phyloP scores from a whole-genome alignment of 192 early-diverging fungal species.

The Irineochytrium annulatum region DNA sequence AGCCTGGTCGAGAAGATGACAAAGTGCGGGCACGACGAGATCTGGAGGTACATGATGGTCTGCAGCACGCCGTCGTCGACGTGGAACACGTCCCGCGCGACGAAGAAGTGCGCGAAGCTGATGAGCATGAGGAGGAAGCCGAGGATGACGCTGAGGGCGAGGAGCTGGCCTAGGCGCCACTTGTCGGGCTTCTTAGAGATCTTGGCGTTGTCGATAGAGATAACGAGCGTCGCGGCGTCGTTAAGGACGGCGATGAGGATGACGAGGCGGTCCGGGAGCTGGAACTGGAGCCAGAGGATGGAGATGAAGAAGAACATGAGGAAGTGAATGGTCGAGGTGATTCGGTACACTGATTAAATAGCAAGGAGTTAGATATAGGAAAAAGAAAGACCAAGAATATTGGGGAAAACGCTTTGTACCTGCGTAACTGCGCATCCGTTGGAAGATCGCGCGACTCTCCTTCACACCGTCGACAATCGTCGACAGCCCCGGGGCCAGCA shows the following conservation, averaged over 20 bases:
- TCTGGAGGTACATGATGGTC: constrained; percentile 91
- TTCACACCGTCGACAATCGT: constrained; percentile 92
- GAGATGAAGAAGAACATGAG: constrained; percentile 87
- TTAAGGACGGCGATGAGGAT: constrained; percentile 87
- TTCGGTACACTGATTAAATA: constrained; percentile 75
- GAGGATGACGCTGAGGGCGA: constrained; percentile 81
- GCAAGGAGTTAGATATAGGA: neutral
- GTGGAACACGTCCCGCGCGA: constrained; percentile 64
- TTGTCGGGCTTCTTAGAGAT: constrained; percentile 79
- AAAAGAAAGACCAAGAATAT: neutral
- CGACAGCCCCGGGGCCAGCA: constrained; percentile 83
- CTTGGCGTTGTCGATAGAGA: constrained; percentile 79
- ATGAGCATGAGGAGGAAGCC: constrained; percentile 60
- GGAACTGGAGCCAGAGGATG: constrained; percentile 76
- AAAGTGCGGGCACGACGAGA: constrained; percentile 88
- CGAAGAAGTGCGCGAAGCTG: constrained; percentile 76
- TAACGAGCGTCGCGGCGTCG: constrained; percentile 91
- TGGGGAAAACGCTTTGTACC: neutral
- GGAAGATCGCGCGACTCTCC: constrained; percentile 89
- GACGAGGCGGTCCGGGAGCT: constrained; percentile 81
- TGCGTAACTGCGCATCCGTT: constrained; percentile 71
- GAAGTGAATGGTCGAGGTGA: constrained; percentile 94
- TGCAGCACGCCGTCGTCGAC: constrained; percentile 53
- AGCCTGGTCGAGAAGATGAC: constrained; percentile 92
- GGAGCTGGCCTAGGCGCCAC: constrained; percentile 86